Evolutionary conservation across 768 basidiomycete species (phyloP).

Genomic region (Rhodosporidiobolus sp.): DNA sequence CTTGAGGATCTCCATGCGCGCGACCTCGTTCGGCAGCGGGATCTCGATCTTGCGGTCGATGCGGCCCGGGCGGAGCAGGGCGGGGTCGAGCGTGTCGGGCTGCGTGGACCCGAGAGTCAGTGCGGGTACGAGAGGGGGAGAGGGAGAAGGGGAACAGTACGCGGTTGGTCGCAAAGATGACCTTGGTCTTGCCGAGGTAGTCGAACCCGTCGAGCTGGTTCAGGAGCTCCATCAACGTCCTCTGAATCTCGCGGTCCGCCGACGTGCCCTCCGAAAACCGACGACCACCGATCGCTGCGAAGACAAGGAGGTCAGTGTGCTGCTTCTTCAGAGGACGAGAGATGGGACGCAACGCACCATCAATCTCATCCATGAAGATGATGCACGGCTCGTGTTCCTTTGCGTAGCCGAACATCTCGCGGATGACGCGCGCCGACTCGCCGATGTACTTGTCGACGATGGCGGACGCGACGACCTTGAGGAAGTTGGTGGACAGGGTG

Average conservation of each 20-base stretch:
- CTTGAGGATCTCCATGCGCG: conserved; percentile 91
- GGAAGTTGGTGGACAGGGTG: conserved; percentile 94
- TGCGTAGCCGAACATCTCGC: conserved; percentile 99
- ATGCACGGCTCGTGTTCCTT: conserved; percentile 86
- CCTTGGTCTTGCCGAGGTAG: conserved; percentile 87
- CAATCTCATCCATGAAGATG: conserved; percentile 55
- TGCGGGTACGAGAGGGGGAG: not conserved
- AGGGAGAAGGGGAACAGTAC: not conserved
- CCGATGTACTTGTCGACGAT: conserved; percentile 99
- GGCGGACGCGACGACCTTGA: conserved; percentile 96
- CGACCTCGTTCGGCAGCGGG: conserved; percentile 94
- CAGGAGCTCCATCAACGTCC: conserved; percentile 97
- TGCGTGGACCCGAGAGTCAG: not conserved
- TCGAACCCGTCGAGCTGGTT: conserved; percentile 99
- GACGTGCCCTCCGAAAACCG: conserved; percentile 91
- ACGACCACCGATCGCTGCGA: conserved; percentile 93
- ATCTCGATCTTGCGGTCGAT: conserved; percentile 97
- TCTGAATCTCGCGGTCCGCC: conserved; percentile 97
- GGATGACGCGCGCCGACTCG: conserved; percentile 88
- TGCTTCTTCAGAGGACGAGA: too few relatives aligned
- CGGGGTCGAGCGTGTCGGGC: conserved; percentile 95
- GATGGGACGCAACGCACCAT: too few relatives aligned
- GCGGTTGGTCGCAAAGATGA: conserved; percentile 99
- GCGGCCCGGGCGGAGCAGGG: conserved; percentile 89
- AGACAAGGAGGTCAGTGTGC: too few relatives aligned